Base-by-base conservation (phyloP, 192 early-diverging fungal genomes). In the Backusella morwellensis region DNA sequence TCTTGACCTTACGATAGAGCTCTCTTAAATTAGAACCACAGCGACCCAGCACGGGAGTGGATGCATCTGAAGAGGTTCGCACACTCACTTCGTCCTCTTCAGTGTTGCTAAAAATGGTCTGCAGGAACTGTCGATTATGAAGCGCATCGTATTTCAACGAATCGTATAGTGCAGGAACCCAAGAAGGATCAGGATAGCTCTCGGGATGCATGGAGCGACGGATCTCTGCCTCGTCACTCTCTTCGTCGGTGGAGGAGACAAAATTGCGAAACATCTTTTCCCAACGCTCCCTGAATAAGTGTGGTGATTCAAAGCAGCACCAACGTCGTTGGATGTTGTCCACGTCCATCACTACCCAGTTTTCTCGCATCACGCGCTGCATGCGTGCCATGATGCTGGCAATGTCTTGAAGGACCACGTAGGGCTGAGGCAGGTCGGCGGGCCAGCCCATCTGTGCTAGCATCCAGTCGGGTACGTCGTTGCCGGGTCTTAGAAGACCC, bases 71-170 rank as follows among this genome's bases (percentile, higher is more conserved):
- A 1, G 56, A 38, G 54, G 5, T 59, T 14, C 42, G 26, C 4
- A 36, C 35, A 29, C 59, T 4, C 67, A 3, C 74, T 52, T 21
- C 12, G 15, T 19, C 32, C n/a, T 72, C 70, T 21, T 72, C 77
- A 0, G 36, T 3, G 0, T 36, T 42, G 6, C 84, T 83, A 78
- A 92, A 93, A 56, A 90, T 92, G 70, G 88, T 88, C 69, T 95
- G 91, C 44, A 95, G 78, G 74, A 97, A 97, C 26, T 86, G 83
- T 35, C 97, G 89, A 77, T 99, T 99, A 77, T 99, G 97, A 66
- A 99, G 82, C 11, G 97, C 91, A 77, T 99, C 97, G 76, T 97
- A 98, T 76, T 99, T 99, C 32, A 97, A 84, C 35, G 96, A 95
- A 81, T 99, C 97, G 75, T 98, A 97, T 7, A 98, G 82, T 78